Conservation (phyloP, 768 basidiomycete genomes). For the Trametes maxima region DNA sequence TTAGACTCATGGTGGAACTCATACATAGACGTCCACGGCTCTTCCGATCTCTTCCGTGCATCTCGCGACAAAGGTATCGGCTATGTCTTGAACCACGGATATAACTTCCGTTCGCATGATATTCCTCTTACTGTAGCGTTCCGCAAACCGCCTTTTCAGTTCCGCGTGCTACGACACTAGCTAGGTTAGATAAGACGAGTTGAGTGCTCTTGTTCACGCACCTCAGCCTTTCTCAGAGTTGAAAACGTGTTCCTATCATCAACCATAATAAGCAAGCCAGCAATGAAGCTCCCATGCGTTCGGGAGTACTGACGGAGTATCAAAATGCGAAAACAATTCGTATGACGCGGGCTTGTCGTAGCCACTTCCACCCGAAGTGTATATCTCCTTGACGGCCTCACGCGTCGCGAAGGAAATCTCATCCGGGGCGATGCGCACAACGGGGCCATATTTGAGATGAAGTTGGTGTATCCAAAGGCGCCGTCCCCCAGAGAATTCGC, state of each 20-base stretch:
- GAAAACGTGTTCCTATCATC: slow-evolving; percentile 24
- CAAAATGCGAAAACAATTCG: slow-evolving; percentile 19
- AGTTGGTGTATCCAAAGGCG: slow-evolving; percentile 23
- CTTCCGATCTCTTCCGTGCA: slow-evolving; percentile 5
- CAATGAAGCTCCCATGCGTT: too few relatives aligned
- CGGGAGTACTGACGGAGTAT: slow-evolving; percentile 16
- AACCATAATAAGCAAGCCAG: too few relatives aligned
- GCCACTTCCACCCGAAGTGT: slow-evolving; percentile 27
- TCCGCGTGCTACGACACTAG: slow-evolving; percentile 20
- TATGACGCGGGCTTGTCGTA: slow-evolving; percentile 25
- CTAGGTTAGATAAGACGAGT: neutral
- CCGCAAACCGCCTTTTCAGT: slow-evolving; percentile 21
- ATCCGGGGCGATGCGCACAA: slow-evolving; percentile 26
- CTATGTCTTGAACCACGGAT: slow-evolving; percentile 20
- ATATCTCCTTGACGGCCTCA: slow-evolving; percentile 29
- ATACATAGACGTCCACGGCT: slow-evolving; percentile 22
- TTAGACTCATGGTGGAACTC: neutral
- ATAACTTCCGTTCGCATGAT: slow-evolving; percentile 21
- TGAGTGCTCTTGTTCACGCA: neutral
- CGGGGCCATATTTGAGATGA: slow-evolving; percentile 25
- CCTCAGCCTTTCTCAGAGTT: slow-evolving; percentile 8
- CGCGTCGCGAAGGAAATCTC: slow-evolving; percentile 27
- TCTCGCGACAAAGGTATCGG: slow-evolving; percentile 12
- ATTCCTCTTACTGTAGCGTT: slow-evolving; percentile 24
- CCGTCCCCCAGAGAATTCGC: slow-evolving; percentile 21